Evolutionary conservation across 208 protist species (phyloP), one percentile per base, ranked within the genome.

Genomic region (Trypanosoma platydactyli): DNA sequence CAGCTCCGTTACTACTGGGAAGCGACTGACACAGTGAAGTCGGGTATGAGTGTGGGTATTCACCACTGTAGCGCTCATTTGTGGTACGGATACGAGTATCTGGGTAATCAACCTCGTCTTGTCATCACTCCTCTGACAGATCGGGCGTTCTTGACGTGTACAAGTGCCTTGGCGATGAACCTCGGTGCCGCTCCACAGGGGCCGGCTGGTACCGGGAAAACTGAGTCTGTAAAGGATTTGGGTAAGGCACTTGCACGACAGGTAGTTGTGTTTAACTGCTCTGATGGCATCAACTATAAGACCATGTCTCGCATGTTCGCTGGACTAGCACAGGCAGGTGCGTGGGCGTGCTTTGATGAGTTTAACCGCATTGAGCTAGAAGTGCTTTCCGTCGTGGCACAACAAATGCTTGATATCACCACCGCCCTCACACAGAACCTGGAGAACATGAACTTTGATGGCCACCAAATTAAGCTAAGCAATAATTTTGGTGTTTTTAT

Each of bases 111-210:
- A 56, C 77, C 84, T 6, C 88, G 97, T 16, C 84, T 99, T n/a
- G 98, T 99, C 40, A 97, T 98, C 71, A 99, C 98, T 6, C 97
- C 97, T 3, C 88, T 99, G 33, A 99, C 98, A 1, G 97, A 98
- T 84, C 89, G 96, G 62, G 91, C 91, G 1, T 97, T 96, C 70
- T 69, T 97, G 61, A 97, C 94, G 16, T 97, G 94, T 64, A 98
- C 96, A 27, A 91, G 85, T 56, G 95, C 97, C 41, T 73, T 98
- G n/a, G 84, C 88, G n/a, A 94, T 97, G 80, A 93, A 92, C 64
- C 81, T 98, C 18, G 97, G 97, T 58, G 96, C 95, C 9, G 92
- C 88, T 27, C 96, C 96, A 22, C 89, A 96, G 52, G 97, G 97
- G 13, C 97, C 97, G 3, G 96, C 98, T 22, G 97, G 97, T 41